These are phyloP conservation scores for Herpetospermum pedunculosum DNA, from an alignment of 306 rosid species.

Conservation along the genomic window DNA sequence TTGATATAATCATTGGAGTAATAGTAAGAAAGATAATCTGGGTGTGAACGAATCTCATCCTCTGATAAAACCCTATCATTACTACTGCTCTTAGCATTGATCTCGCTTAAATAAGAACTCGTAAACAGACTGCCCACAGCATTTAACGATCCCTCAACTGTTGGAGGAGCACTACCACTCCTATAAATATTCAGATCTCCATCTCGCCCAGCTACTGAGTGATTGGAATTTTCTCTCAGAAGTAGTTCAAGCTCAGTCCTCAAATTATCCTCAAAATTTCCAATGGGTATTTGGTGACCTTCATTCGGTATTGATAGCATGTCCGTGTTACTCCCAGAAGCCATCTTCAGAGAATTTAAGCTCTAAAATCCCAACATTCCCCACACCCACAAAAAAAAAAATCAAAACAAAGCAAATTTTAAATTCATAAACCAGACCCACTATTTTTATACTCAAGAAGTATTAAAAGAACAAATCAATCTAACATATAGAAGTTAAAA, in stretches of 20 bases:
- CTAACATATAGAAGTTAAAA: no score
- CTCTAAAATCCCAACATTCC: constrained; percentile 16
- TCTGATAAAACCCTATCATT: constrained; percentile 54
- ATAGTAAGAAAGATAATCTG: constrained; percentile 76
- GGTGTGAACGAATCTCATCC: constrained; percentile 82
- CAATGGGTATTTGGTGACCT: constrained; percentile 25
- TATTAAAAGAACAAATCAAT: no score
- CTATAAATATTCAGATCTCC: constrained; percentile 66
- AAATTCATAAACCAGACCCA: neutral
- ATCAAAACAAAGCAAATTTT: constrained; percentile 1
- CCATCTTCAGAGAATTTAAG: constrained; percentile 33
- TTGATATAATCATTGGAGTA: constrained; percentile 66
- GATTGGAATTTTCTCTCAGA: constrained; percentile 56
- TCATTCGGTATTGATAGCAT: constrained; percentile 20
- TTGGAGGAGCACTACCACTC: constrained; percentile 99
- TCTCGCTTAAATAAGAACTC: constrained; percentile 34
- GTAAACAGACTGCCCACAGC: constrained; percentile 63
- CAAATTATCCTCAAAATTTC: constrained; percentile 50
- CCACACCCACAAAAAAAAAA: neutral
- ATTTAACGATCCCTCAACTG: constrained; percentile 77
- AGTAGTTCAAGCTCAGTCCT: constrained; percentile 69
- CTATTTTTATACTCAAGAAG: neutral
- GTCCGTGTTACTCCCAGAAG: constrained; percentile 43
- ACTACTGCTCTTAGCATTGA: constrained; percentile 22
- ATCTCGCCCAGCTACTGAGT: constrained; percentile 32